Conservation (phyloP, 805 yeast genomes). For the Pichia rugopelliculosa region DNA sequence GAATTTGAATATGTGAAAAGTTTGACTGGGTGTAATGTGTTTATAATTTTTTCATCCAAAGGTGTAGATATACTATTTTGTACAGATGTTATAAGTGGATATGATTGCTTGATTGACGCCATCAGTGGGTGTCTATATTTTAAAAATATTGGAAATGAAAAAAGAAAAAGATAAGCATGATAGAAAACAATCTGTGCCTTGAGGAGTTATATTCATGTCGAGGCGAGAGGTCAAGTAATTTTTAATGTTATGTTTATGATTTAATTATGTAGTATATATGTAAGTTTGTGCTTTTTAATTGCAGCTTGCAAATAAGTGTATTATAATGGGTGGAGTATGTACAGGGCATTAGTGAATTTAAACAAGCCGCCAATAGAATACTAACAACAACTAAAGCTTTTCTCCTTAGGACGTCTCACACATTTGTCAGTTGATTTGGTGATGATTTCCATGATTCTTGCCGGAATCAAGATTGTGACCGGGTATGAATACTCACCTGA, state of each 20-base stretch:
- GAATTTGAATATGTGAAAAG: slow-evolving; percentile 31
- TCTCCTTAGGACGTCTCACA: slow-evolving; percentile 1
- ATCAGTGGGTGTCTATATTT: neutral
- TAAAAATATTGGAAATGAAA: too few relatives aligned
- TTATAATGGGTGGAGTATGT: slow-evolving; percentile 6
- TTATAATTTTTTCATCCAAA: neutral
- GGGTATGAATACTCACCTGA: slow-evolving; percentile 42
- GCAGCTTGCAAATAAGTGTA: neutral
- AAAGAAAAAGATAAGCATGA: too few relatives aligned
- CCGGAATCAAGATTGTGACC: slow-evolving; percentile 79
- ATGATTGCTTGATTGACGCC: neutral
- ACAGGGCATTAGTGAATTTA: too few relatives aligned
- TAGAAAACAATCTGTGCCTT: too few relatives aligned
- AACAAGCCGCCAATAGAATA: neutral
- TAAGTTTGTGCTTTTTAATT: too few relatives aligned
- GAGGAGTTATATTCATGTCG: neutral
- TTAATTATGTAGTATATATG: too few relatives aligned
- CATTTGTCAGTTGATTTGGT: slow-evolving; percentile 51
- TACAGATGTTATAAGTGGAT: neutral
- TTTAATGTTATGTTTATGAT: too few relatives aligned
- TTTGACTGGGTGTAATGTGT: slow-evolving; percentile 28
- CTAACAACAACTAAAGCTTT: neutral
- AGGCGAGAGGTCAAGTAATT: too few relatives aligned
- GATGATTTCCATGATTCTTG: slow-evolving; percentile 70
- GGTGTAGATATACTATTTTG: neutral